A percentile compares a stretch with the other conserved stretches of the same genome.
Conservation (phyloP, 164 flowering plant species). For the Nelumbo lutea region DNA sequence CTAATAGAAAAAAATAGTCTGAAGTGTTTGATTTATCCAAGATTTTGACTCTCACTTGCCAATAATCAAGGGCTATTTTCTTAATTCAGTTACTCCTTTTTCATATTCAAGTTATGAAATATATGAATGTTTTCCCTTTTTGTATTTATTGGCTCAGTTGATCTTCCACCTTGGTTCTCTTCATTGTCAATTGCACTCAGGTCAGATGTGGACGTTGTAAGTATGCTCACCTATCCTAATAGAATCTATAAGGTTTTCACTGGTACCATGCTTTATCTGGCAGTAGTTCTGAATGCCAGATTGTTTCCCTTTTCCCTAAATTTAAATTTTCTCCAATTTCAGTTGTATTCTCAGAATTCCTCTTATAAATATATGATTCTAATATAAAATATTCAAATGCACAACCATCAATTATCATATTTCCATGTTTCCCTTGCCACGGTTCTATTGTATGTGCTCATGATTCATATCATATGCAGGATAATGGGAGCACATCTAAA, state of each 20-base stretch:
- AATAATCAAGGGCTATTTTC: too few species aligned
- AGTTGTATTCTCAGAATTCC: not conserved
- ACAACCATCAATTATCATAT: not conserved
- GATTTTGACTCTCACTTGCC: too few species aligned
- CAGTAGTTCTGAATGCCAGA: not conserved
- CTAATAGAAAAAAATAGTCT: too few species aligned
- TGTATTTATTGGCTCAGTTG: slow-evolving; percentile 55
- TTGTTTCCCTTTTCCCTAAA: not conserved
- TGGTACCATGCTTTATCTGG: not conserved
- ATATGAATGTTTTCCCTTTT: slow-evolving; percentile 8
- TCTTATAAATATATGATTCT: not conserved
- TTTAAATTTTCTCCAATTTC: not conserved
- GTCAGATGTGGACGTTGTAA: slow-evolving; percentile 69
- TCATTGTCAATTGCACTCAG: slow-evolving; percentile 51
- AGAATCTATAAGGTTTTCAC: not conserved
- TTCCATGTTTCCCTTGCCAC: not conserved
- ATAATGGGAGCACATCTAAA: slow-evolving; percentile 21
- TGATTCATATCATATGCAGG: slow-evolving; percentile 34
- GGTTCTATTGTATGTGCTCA: not conserved
- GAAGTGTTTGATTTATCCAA: too few species aligned
- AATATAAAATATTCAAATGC: not conserved
- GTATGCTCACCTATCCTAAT: slow-evolving; percentile 28
- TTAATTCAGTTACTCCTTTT: too few species aligned
- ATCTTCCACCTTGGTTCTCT: slow-evolving; percentile 83
- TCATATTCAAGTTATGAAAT: not conserved